Evolutionary conservation across 805 yeast genomes (phyloP), one percentile per base, ranked within the genome.

Genomic region (Ogataea degrootiae): DNA sequence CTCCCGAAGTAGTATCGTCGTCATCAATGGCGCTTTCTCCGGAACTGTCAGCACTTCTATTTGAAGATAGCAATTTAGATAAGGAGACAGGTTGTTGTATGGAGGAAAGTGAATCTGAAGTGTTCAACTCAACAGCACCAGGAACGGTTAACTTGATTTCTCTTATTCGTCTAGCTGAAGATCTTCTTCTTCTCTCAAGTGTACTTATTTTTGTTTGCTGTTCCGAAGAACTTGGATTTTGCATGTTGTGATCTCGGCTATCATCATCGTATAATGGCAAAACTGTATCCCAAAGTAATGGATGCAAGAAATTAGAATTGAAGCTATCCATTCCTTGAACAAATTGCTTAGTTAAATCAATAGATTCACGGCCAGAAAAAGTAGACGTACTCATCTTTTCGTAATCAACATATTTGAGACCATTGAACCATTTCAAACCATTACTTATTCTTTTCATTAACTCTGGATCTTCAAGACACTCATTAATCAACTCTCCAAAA

Each of bases 291-390:
- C 59, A 54, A 8, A 62, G 42, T 15, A 55, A 41, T 4, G 65
- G 68, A 54, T 64, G 68, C 49, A 77, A 63, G 48, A 75, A 77
- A 5, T 60, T 58, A 17, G 65, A 66, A 48, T 78, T 76, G 55
- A 71, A 77, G 1, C 46, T 56, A 3, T 62, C 57, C 6, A 63
- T 44, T 42, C 74, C 69, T 14, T 45, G 48, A 14, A 71, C 49
- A 51, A 77, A 77, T 23, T 66, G 54, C 2, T 53, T 53, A 6
- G 74, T 19, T 53, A 71, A 53, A 5, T 48, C 50, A 6, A 59
- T 55, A 4, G 68, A 52, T 26, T 59, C 53, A 12, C 55, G 57
- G 22, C 65, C 66, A 45, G 65, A 59, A 16, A 44, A 41, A 2
- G 40, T n/a, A 3, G 35, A 29, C 22, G 31, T 34, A 29, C 47